Base-by-base conservation (phyloP, 2,329 filamentous ascomycete genomes). In the Paraphaeosphaeria sporulosa region DNA sequence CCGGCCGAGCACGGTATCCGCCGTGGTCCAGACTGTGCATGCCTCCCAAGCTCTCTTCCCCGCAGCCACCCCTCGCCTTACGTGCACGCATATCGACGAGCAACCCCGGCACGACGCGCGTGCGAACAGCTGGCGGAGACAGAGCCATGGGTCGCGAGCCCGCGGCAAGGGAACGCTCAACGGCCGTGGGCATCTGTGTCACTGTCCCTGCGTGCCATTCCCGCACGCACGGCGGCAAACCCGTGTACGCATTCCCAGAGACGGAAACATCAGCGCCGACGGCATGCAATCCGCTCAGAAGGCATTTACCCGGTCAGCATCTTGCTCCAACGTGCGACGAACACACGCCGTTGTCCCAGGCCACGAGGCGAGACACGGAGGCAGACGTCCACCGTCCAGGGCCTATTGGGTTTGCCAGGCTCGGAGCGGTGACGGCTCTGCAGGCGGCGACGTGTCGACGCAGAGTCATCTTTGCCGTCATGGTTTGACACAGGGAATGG, bases 121-220 rank as follows among this genome's bases (percentile, higher is more conserved):
- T n/a, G 50, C 36, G 12, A 60, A 44, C 32, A 58, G 60, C 53
- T 25, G 46, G 44, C 47, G 57, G 64, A 54, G 50, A 64, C 64
- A 49, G 15, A 40, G 57, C 55, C 55, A 42, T 60, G 60, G 64
- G 52, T 46, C 58, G 30, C 30, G 47, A 58, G 57, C 61, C 63
- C 63, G 58, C 42, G 27, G 48, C 55, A 57, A 55, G 49, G 59
- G 62, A 51, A 42, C 48, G 48, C n/a, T 53, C 50, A 43, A n/a
- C n/a, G n/a, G n/a, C n/a, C n/a, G n/a, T n/a, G n/a, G n/a, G n/a
- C n/a, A 53, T 42, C 50, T 42, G 42, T 40, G 23, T 8, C 30
- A 23, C 32, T 13, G 42, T 47, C 43, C 40, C n/a, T n/a, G n/a
- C n/a, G n/a, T n/a, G n/a, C n/a, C n/a, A n/a, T n/a, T n/a, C n/a